phyloP scores from a whole-genome alignment of 257 asterid genomes.

The Primulina eburnea region DNA sequence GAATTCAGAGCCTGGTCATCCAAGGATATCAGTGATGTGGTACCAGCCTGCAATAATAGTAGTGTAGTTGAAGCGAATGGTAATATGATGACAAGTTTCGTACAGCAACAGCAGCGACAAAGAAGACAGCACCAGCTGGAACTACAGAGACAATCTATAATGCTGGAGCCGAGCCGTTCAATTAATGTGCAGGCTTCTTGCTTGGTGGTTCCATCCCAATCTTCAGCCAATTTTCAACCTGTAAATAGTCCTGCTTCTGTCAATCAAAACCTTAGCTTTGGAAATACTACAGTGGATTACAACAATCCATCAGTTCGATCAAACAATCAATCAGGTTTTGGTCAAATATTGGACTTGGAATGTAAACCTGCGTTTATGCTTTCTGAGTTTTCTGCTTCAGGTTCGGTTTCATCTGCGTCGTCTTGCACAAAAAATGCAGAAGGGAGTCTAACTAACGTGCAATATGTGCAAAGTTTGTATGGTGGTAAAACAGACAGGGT shows the following conservation, averaged over 20 bases:
- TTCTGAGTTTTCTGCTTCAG: conserved; percentile 37
- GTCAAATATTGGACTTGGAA: conserved; percentile 37
- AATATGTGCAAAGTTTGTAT: conserved; percentile 36
- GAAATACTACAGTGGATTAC: conserved; percentile 39
- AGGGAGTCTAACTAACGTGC: conserved; percentile 33
- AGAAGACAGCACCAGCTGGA: background rate
- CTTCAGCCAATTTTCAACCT: conserved; percentile 45
- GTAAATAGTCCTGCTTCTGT: conserved; percentile 41
- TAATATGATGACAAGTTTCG: conserved; percentile 39
- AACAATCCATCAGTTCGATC: conserved; percentile 37
- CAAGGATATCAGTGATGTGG: conserved; percentile 35
- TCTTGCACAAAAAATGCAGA: conserved; percentile 37
- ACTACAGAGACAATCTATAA: conserved; percentile 38
- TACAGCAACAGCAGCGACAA: conserved; percentile 43
- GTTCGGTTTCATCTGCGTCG: conserved; percentile 39
- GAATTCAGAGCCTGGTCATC: conserved; percentile 50
- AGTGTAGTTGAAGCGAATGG: conserved; percentile 35
- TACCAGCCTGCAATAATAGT: conserved; percentile 33
- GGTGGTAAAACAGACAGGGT: conserved; percentile 25
- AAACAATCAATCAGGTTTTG: conserved; percentile 40
- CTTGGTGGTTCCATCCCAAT: conserved; percentile 67
- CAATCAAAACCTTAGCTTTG: conserved; percentile 36
- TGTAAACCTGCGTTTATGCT: conserved; percentile 31
- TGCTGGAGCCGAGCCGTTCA: conserved; percentile 37
- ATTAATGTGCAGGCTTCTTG: conserved; percentile 77